Percentiles rank a stretch among this genome's conserved stretches.
These are phyloP conservation scores for Globisporangium spinosum DNA, from an alignment of 352 stramenopile species.

Conservation along the genomic window DNA sequence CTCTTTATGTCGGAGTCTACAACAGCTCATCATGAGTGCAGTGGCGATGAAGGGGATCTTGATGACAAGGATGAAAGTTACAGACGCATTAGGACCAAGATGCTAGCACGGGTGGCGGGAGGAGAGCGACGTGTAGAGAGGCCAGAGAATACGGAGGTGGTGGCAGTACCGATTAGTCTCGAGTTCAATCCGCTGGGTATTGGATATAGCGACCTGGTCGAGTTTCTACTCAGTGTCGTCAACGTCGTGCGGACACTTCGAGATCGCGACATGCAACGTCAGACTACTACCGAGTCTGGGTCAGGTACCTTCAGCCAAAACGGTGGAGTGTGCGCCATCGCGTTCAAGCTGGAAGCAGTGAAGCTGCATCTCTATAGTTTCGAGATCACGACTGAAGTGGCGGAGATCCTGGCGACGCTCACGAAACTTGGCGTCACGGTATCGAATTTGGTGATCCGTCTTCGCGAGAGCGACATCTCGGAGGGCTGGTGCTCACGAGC, in stretches of 20 bases:
- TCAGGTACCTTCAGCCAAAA: not conserved
- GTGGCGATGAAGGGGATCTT: not conserved
- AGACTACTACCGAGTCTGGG: not conserved
- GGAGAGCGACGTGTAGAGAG: not conserved
- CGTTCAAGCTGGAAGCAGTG: not conserved
- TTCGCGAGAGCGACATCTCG: constrained; percentile 5
- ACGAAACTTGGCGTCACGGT: constrained; percentile 1
- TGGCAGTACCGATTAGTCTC: not conserved
- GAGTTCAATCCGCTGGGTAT: constrained; percentile 5
- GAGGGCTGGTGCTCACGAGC: not conserved
- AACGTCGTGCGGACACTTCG: not conserved
- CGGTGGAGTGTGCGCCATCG: not conserved
- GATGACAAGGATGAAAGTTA: not conserved
- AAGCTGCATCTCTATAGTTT: constrained; percentile 12
- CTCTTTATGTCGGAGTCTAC: not conserved
- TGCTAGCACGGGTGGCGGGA: not conserved
- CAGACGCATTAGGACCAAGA: not conserved
- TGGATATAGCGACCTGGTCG: not conserved
- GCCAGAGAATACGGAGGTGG: not conserved
- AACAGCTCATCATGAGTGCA: not conserved
- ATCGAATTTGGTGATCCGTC: not conserved
- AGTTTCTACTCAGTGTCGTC: constrained; percentile 4
- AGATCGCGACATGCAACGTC: not conserved
- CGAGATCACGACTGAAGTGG: constrained; percentile 7
- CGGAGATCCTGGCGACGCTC: not conserved